Base-by-base conservation (phyloP, 352 stramenopile genomes). In the Phytopythium delawarense region DNA sequence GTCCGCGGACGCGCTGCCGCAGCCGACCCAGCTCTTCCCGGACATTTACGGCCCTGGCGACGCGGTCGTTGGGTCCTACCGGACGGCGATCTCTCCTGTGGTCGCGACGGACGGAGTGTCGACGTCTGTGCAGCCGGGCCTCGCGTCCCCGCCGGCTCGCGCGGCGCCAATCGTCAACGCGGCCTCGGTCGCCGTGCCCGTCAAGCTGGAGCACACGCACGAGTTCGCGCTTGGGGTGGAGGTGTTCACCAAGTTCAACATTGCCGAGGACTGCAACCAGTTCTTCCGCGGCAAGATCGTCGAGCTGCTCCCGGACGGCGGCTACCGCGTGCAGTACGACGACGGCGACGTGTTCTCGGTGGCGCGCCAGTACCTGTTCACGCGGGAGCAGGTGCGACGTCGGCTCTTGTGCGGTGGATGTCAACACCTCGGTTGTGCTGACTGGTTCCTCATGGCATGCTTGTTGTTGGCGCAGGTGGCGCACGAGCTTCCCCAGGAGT, bases 321-420 rank as follows among this genome's bases (percentile, higher is more conserved):
- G 59, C 44, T 88, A 84, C 63, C 53, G 69, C 45, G 61, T 89
- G 45, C 66, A 76, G 39, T 89, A 86, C 56, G 76, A 89, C 44
- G 79, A 85, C 49, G 76, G 76, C 7, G 75, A 89, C 61, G 73
- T 79, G 39, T 88, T 77, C 40, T 74, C 73, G 4, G 72, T 84
- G 6, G 37, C 45, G 9, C 60, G 62, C 25, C 70, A 66, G n/a
- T 84, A 67, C 28, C 62, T 88, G 20, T 80, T 82, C 28, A 88
- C 75, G 0, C 61, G 80, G 44, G 69, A 81, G 23, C 46, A 83
- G 75, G 79, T 88, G 65, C 53, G 71, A 0, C 8, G 1, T 21
- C 28, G 2, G 21, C 12, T 34, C 18, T 48, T 30, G 20, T 7
- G 23, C 11, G 18, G 45, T 37, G 7, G 32, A n/a, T 58, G 30